Conservation (phyloP, 805 yeast species). For the Candida takata region DNA sequence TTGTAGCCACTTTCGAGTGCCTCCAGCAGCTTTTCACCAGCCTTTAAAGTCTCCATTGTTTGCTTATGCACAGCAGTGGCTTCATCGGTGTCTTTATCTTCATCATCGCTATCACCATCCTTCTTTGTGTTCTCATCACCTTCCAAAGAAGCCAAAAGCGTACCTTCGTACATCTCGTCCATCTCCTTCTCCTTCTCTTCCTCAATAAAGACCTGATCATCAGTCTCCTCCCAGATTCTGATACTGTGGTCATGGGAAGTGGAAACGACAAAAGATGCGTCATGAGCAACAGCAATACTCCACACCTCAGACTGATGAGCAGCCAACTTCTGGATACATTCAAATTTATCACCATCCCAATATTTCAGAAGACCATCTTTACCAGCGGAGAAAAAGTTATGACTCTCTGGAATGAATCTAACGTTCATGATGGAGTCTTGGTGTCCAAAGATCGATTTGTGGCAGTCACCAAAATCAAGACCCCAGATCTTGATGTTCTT, state of each 20-base stretch:
- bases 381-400: conserved; percentile 82
- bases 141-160: conserved; percentile 66
- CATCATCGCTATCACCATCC: conserved; percentile 30
- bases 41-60: conserved; percentile 85
- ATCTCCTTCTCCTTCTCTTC: conserved; percentile 95
- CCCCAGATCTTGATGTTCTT: conserved; percentile 99
- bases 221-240: conserved; percentile 89
- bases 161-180: conserved; percentile 87
- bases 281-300: conserved; percentile 73
- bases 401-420: conserved; percentile 74
- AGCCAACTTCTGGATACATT: conserved; percentile 77
- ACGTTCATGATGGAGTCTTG: conserved; percentile 93
- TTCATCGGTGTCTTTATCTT: conserved; percentile 42
- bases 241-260: conserved; percentile 92
- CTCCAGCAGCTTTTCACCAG: conserved; percentile 89
- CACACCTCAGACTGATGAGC: conserved; percentile 93
- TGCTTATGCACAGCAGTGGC: conserved; percentile 68
- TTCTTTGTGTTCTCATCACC: conserved; percentile 34
- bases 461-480: conserved; percentile 97
- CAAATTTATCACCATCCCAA: conserved; percentile 99
- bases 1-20: conserved; percentile 78
- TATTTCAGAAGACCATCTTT: conserved; percentile 87
- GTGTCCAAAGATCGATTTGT: conserved; percentile 92
- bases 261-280: conserved; percentile 67
- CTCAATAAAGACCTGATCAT: conserved; percentile 92